Evolutionary conservation across 148 eudicot species (phyloP).

Genomic region (Fallopia convolvulus): DNA sequence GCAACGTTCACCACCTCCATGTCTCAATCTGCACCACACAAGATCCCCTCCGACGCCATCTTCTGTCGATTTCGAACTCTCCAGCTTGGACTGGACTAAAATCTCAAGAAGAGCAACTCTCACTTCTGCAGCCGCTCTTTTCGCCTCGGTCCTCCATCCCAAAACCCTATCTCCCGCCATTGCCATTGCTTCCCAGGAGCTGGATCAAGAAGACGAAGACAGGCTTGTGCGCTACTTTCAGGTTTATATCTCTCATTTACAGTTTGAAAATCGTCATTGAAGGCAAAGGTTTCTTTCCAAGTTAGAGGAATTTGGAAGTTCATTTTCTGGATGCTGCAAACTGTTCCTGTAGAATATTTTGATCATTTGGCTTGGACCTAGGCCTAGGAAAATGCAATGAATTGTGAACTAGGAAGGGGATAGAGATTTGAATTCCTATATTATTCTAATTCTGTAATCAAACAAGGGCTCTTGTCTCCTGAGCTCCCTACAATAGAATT

Average conservation of each 20-base stretch:
- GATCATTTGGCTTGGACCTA: neutral
- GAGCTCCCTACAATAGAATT: neutral
- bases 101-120: neutral
- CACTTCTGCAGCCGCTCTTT: slow-evolving; percentile 4
- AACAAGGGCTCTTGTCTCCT: neutral
- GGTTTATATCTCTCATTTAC: slow-evolving; percentile 25
- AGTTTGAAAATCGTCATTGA: neutral
- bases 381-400: neutral
- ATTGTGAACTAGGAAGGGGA: neutral
- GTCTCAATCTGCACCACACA: neutral
- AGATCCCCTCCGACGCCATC: neutral
- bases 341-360: neutral
- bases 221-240: slow-evolving; percentile 52
- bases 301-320: neutral
- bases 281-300: neutral
- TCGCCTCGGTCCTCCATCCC: slow-evolving; percentile 2
- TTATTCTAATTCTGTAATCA: neutral
- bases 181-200: slow-evolving; percentile 44
- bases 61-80: neutral
- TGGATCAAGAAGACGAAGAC: slow-evolving; percentile 55
- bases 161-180: slow-evolving; percentile 20
- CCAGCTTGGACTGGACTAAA: neutral
- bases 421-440: no score
- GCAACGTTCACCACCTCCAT: slow-evolving; percentile 13
- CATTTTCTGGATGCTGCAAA: neutral